Conservation (phyloP, 1,284 basidiomycete genomes). For the Erythrobasidium hasegawianum region DNA sequence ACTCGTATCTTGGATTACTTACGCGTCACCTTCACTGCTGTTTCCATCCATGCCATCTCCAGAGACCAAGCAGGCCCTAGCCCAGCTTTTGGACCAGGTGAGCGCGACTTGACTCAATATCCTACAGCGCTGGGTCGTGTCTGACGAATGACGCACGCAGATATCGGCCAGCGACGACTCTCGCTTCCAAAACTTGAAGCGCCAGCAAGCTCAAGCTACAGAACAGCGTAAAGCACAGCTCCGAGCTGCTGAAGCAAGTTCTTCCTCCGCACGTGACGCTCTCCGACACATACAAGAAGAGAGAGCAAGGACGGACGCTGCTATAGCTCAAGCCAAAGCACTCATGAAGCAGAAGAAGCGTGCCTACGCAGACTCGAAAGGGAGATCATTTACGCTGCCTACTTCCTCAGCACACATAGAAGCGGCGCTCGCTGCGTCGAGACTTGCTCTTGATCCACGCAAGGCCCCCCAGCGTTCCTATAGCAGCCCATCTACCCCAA, state of each 20-base stretch:
- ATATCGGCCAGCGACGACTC: conserved; percentile 1
- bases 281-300: conserved; percentile 3
- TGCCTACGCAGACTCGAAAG: background rate
- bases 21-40: too few species aligned
- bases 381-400: background rate
- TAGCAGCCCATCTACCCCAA: too few species aligned
- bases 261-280: background rate
- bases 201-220: background rate
- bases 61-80: background rate
- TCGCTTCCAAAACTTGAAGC: background rate
- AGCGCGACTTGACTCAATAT: background rate
- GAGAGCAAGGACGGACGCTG: background rate
- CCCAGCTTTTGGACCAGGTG: background rate
- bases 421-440: too few species aligned
- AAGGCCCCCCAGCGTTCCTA: too few species aligned
- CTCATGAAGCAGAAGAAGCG: conserved; percentile 2
- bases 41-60: background rate
- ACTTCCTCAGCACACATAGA: too few species aligned
- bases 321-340: background rate
- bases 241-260: background rate
- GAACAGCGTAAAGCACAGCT: background rate
- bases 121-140: too few species aligned
- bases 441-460: too few species aligned
- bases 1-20: too few species aligned
- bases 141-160: background rate